Evolutionary conservation across 495 filamentous ascomycete species (phyloP).

Genomic region (Aspergillus cavernicola): DNA sequence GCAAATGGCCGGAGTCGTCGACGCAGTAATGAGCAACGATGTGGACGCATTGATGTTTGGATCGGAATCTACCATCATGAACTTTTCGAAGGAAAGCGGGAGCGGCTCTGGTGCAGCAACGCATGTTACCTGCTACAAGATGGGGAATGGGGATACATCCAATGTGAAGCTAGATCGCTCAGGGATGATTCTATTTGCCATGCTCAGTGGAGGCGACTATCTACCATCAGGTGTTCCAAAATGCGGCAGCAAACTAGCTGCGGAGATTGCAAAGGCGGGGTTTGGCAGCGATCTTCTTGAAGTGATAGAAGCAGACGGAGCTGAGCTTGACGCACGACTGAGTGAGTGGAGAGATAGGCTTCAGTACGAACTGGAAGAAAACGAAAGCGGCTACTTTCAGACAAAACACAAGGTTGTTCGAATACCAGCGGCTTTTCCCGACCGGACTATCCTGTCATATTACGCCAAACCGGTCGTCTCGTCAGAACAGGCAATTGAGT

Average conservation of each 20-base stretch:
- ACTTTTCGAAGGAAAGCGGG: conserved; percentile 73
- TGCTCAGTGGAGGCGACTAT: conserved; percentile 97
- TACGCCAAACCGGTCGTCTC: conserved; percentile 87
- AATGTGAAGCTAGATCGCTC: conserved; percentile 64
- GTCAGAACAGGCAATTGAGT: conserved; percentile 51
- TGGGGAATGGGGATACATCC: conserved; percentile 34
- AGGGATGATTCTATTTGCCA: conserved; percentile 90
- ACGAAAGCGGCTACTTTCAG: conserved; percentile 78
- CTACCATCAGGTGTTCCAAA: conserved; percentile 81
- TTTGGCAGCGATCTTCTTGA: conserved; percentile 77
- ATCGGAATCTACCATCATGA: conserved; percentile 68
- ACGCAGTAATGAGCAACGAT: conserved; percentile 95
- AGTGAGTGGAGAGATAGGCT: conserved; percentile 72
- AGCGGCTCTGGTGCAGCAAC: conserved; percentile 66
- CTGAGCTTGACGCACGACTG: conserved; percentile 46
- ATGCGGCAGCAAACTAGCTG: conserved; percentile 83
- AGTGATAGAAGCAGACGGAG: conserved; percentile 45
- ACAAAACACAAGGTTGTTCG: conserved; percentile 66
- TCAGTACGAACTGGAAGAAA: conserved; percentile 70
- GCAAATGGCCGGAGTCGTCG: conserved; percentile 80
- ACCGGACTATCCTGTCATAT: conserved; percentile 70
- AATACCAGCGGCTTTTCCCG: conserved; percentile 81
- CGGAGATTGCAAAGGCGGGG: conserved; percentile 83
- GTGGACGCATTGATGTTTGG: conserved; percentile 99
- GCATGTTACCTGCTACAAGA: conserved; percentile 76